These are phyloP conservation scores for Hypoxylon sp. DNA, from an alignment of 2,329 filamentous ascomycete genomes.

Conservation along the genomic window DNA sequence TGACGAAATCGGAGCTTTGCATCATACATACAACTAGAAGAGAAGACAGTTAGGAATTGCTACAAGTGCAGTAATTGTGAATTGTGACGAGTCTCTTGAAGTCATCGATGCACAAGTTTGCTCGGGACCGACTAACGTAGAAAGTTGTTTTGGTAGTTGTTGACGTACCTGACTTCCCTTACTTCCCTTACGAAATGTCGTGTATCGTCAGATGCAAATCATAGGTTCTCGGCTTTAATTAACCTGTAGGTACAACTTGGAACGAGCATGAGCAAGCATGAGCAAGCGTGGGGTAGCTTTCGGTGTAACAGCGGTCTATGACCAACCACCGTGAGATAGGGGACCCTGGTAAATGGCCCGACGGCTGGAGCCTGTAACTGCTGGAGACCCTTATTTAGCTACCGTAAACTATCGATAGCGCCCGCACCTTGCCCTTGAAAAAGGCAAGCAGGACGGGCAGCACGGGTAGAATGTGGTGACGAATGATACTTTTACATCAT, in stretches of 20 bases:
- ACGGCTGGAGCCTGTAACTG: background rate
- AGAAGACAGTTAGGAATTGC: background rate
- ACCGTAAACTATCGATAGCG: constrained; percentile 29
- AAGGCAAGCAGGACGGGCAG: constrained; percentile 13
- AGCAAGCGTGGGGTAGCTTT: constrained; percentile 19
- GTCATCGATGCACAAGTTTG: background rate
- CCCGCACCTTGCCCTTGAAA: background rate
- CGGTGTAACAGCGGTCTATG: constrained; percentile 23
- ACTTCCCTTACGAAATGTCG: background rate
- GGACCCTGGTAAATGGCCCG: no score
- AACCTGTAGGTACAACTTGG: constrained; percentile 1
- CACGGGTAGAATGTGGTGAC: constrained; percentile 15
- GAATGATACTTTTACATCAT: constrained; percentile 38
- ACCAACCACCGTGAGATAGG: constrained; percentile 25
- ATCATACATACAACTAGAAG: background rate
- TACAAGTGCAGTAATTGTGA: background rate
- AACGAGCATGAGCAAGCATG: no score
- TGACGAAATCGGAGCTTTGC: constrained; percentile 1
- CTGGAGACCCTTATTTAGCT: background rate
- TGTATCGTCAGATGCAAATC: constrained; percentile 12
- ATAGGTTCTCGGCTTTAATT: background rate
- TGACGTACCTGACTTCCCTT: no score
- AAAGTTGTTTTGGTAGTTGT: no score
- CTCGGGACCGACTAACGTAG: no score
- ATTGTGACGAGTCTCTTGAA: background rate